Evolutionary conservation across 2,329 filamentous ascomycete genomes (phyloP).

Genomic region (Clonostachys chloroleuca): DNA sequence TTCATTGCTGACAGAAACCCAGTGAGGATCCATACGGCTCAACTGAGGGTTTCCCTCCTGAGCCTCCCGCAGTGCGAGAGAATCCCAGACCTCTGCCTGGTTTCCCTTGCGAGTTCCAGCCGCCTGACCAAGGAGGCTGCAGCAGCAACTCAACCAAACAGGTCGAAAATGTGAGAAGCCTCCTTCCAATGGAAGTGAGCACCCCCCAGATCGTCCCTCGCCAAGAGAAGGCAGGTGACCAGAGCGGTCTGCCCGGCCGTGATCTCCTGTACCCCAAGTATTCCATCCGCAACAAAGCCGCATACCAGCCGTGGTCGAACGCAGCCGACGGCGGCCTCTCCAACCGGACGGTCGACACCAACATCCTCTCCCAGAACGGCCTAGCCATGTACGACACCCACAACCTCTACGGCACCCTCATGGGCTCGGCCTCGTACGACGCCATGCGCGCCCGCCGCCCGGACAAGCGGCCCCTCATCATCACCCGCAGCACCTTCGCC

Average conservation of each 20-base stretch:
- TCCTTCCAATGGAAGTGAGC: not conserved
- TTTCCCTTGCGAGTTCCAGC: constrained; percentile 45
- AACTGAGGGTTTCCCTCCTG: constrained; percentile 47
- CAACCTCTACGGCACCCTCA: constrained; percentile 72
- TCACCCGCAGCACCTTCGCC: constrained; percentile 77
- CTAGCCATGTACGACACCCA: constrained; percentile 77
- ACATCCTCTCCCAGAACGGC: constrained; percentile 73
- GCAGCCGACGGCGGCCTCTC: constrained; percentile 56
- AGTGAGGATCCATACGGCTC: constrained; percentile 16
- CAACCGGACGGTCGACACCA: constrained; percentile 66
- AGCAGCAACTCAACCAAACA: not conserved
- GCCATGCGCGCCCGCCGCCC: constrained; percentile 62
- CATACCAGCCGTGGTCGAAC: constrained; percentile 26
- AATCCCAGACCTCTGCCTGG: constrained; percentile 63
- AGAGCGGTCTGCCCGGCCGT: constrained; percentile 33
- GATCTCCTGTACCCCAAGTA: constrained; percentile 74
- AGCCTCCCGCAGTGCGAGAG: constrained; percentile 56
- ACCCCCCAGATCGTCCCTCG: constrained; percentile 17
- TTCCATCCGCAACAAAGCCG: constrained; percentile 68
- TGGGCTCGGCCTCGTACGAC: constrained; percentile 72
- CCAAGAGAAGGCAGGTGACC: constrained; percentile 35
- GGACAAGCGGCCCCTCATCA: constrained; percentile 74
- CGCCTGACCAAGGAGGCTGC: constrained; percentile 6
- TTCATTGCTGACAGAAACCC: not conserved
- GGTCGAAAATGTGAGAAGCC: not conserved